These are phyloP conservation scores for Xylaria sp. DNA, from an alignment of 2,329 filamentous ascomycete species.

Conservation along the genomic window DNA sequence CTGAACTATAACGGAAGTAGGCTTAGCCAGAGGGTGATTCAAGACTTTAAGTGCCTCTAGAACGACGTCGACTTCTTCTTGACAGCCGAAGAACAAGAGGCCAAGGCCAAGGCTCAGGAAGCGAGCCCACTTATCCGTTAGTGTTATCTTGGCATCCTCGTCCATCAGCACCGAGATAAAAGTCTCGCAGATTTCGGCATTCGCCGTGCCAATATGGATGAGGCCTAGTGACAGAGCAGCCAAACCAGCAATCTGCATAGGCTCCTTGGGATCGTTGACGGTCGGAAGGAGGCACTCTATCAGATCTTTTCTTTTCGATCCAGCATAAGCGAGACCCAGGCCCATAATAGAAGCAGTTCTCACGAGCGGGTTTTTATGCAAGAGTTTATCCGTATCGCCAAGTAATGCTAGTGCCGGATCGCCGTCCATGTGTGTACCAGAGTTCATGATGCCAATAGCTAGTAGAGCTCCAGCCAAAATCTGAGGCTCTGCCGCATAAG, in stretches of 20 bases:
- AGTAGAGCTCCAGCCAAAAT: slow-evolving; percentile 93
- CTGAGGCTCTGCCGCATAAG: slow-evolving; percentile 80
- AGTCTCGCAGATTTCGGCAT: slow-evolving; percentile 89
- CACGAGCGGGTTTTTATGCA: slow-evolving; percentile 80
- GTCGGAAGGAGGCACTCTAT: slow-evolving; percentile 87
- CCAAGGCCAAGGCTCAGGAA: slow-evolving; percentile 96
- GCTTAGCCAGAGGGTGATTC: slow-evolving; percentile 95
- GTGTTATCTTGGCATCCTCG: slow-evolving; percentile 87
- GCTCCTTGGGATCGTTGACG: slow-evolving; percentile 82
- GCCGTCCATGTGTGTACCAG: slow-evolving; percentile 86
- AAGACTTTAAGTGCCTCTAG: slow-evolving; percentile 96
- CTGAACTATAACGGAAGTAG: slow-evolving; percentile 92
- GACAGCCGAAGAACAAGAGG: slow-evolving; percentile 92
- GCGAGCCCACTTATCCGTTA: slow-evolving; percentile 98
- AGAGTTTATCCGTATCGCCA: slow-evolving; percentile 80
- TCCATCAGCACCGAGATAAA: slow-evolving; percentile 94
- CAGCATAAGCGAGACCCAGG: slow-evolving; percentile 92
- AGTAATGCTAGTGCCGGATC: slow-evolving; percentile 91
- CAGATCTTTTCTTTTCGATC: slow-evolving; percentile 91
- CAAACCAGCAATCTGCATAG: slow-evolving; percentile 98
- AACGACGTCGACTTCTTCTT: slow-evolving; percentile 99
- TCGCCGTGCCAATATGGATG: slow-evolving; percentile 91
- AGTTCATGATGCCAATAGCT: slow-evolving; percentile 95
- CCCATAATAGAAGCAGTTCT: slow-evolving; percentile 93
- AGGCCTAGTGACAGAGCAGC: slow-evolving; percentile 90